These are phyloP conservation scores for Andrographis paniculata DNA, from an alignment of 305 asterid species.

Conservation along the genomic window DNA sequence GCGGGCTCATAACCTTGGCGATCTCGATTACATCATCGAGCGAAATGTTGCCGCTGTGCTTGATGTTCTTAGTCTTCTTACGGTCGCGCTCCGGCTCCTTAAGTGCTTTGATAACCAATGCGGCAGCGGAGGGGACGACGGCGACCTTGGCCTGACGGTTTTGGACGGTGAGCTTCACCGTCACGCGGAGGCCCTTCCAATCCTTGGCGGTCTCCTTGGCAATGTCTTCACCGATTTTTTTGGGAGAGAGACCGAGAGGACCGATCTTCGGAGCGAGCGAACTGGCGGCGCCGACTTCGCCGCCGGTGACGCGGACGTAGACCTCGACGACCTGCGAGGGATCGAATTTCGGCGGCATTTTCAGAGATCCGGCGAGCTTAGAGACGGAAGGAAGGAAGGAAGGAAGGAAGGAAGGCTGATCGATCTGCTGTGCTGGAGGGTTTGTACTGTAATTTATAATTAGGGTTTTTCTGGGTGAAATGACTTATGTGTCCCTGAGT, in stretches of 20 bases:
- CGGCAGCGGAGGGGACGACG: constrained; percentile 32
- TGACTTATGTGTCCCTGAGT: too few species aligned
- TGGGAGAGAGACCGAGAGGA: constrained; percentile 26
- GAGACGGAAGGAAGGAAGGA: too few species aligned
- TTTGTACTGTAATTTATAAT: too few species aligned
- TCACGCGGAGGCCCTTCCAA: constrained; percentile 27
- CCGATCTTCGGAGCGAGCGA: constrained; percentile 32
- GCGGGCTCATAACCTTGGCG: constrained; percentile 20
- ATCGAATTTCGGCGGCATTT: constrained; percentile 37
- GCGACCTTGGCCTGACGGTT: constrained; percentile 31
- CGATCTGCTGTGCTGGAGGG: too few species aligned
- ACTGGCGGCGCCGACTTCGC: constrained; percentile 28
- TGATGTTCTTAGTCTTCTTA: constrained; percentile 25
- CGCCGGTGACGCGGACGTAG: constrained; percentile 30
- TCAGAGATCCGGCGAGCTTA: too few species aligned
- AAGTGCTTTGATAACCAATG: constrained; percentile 26
- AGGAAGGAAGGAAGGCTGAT: too few species aligned
- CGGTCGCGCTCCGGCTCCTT: constrained; percentile 28
- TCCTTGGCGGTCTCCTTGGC: constrained; percentile 28
- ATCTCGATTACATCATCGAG: constrained; percentile 25
- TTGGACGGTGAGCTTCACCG: constrained; percentile 14
- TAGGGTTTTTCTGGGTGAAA: too few species aligned
- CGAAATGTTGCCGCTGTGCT: constrained; percentile 24
- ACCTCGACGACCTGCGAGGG: constrained; percentile 27
- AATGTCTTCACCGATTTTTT: constrained; percentile 28